Base-by-base conservation (phyloP, 2,329 filamentous ascomycete species). In the Aspergillus bombycis region DNA sequence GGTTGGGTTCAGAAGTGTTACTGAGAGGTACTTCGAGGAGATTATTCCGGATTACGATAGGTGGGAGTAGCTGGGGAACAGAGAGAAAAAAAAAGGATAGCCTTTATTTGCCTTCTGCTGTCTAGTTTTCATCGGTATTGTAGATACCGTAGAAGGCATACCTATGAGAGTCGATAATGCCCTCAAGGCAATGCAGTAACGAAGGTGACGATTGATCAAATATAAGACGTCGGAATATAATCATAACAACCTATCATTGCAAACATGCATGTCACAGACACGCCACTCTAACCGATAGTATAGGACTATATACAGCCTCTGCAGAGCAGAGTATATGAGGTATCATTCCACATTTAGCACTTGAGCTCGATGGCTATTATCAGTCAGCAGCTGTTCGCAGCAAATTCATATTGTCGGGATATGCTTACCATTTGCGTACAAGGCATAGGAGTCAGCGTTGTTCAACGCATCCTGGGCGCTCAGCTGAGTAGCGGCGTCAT, bases 381-480 rank as follows among this genome's bases (percentile, higher is more conserved):
- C n/a, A 36, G 30, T 54, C 10, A 54, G 52, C n/a, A 36, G 14
- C 9, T 54, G 30, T 34, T n/a, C 10, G 45, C 5, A 26, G 4
- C 12, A n/a, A 34, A 36, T 14, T 23, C 5, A n/a, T 14, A 23
- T 19, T 14, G 8, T 28, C 7, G 12, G 28, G 28, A 1, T 26
- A 23, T 50, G 71, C 72, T 65, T 67, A 75, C 75, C 82, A 67
- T 85, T 85, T 21, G 85, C 82, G 67, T 82, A 86, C 34, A 86
- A 74, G 8, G 83, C 82, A 70, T 82, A 89, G 0, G 84, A 85
- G 71, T 91, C 89, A 21, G 89, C 89, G 66, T 91, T 89, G 70
- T 83, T 80, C 10, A 90, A 71, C 56, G 88, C 87, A 70, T 85
- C 75, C 5, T 74, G 68, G 0, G 80, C 79, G 7, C 76, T 79